Evolutionary conservation across 106 monocot genomes (phyloP).

Genomic region (Chionographis japonica): DNA sequence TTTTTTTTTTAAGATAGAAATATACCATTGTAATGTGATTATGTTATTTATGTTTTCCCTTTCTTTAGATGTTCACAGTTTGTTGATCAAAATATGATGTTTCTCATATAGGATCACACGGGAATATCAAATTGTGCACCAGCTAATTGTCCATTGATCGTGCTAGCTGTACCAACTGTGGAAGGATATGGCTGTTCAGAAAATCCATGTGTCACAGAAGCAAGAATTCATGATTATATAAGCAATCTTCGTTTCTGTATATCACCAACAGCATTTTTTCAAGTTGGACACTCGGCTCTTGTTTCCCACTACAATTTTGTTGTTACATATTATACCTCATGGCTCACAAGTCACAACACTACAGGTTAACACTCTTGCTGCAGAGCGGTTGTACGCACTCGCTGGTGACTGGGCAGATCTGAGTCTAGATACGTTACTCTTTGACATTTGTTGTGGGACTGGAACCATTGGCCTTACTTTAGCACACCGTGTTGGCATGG

Average conservation of each 20-base stretch:
- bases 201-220: conserved; percentile 17
- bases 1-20: too few species aligned
- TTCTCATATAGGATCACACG: conserved; percentile 63
- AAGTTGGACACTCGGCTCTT: conserved; percentile 43
- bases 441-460: conserved; percentile 96
- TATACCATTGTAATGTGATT: too few species aligned
- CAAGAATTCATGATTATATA: conserved; percentile 88
- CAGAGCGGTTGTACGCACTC: conserved; percentile 84
- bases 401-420: conserved; percentile 92
- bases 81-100: not conserved
- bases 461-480: conserved; percentile 95
- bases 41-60: not conserved
- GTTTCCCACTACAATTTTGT: not conserved
- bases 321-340: conserved; percentile 3
- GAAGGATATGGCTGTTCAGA: conserved; percentile 15
- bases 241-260: conserved; percentile 79
- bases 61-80: not conserved
- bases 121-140: conserved; percentile 98
- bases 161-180: conserved; percentile 38
- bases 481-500: conserved; percentile 91
- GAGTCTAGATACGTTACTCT: conserved; percentile 70
- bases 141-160: conserved; percentile 74
- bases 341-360: conserved; percentile 22
- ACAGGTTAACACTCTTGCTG: conserved; percentile 98
- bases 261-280: conserved; percentile 97